A percentile compares a stretch with the other conserved stretches of the same genome.
Evolutionary conservation across 164 flowering plant species (phyloP).

Genomic region (Platanus orientalis): DNA sequence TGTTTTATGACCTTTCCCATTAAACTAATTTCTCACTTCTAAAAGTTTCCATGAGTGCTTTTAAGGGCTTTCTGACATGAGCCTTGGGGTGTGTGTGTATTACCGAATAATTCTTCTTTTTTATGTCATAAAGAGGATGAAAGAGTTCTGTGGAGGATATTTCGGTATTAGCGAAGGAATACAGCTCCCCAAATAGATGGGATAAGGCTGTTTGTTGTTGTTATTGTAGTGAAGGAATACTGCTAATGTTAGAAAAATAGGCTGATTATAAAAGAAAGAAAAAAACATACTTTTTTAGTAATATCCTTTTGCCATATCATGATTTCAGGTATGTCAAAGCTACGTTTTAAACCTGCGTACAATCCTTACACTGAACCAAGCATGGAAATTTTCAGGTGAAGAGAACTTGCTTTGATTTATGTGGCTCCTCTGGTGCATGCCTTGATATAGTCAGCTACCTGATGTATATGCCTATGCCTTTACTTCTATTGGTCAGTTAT

Average conservation of each 20-base stretch:
- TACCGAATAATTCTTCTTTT: neutral
- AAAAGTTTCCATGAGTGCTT: no score
- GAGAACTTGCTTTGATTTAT: neutral
- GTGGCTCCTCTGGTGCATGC: neutral
- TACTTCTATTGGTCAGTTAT: slow-evolving; percentile 50
- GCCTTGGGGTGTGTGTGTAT: neutral
- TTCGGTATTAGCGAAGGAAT: neutral
- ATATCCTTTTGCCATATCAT: neutral
- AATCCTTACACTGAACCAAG: slow-evolving; percentile 98
- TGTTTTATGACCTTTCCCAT: neutral
- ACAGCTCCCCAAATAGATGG: no score
- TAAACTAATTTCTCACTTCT: no score
- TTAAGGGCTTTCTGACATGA: neutral
- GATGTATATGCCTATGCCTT: neutral
- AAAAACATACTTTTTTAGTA: neutral
- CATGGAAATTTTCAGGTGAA: slow-evolving; percentile 96
- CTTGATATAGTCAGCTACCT: slow-evolving; percentile 1
- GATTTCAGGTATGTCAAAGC: slow-evolving; percentile 73
- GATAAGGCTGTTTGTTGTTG: no score
- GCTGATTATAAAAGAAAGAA: neutral
- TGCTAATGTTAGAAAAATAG: neutral
- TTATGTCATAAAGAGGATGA: neutral
- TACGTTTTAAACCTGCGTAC: slow-evolving; percentile 92
- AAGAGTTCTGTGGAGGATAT: neutral
- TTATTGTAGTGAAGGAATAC: neutral